Base-by-base conservation (phyloP, 2,329 filamentous ascomycete species). In the Claviceps monticola region DNA sequence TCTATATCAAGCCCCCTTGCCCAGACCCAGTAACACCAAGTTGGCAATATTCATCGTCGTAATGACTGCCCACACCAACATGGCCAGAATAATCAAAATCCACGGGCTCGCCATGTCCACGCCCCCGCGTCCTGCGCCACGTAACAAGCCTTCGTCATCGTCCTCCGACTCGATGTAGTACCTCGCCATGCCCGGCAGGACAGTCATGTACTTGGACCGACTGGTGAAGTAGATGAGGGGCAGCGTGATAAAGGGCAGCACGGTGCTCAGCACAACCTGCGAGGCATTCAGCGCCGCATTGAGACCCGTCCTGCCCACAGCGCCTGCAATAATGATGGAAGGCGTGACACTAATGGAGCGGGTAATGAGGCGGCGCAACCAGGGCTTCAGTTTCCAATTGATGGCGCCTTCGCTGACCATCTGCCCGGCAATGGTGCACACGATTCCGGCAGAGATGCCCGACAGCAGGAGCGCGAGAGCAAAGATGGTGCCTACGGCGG, bases 391-490 rank as follows among this genome's bases (percentile, higher is more conserved):
- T 5, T 69, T 79, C 85, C 87, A 89, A 46, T 80, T 79, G 45
- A 95, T 66, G 55, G 88, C 86, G 6, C 88, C 88, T 64, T 94
- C 88, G 56, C 81, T 83, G 21, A 95, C 84, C 82, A 95, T 93
- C 65, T 95, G 88, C 0, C 88, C 88, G 0, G 88, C 79, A 58
- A 95, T 93, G 1, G 89, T 95, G 69, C 88, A 94, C 2, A 94
- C 84, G 38, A 95, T 87, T 5, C 88, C 88, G 0, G 88, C 88
- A 0, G 83, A 87, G 13, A 88, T 77, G 8, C 88, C 88, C 0
- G 84, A 90, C 0, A 94, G 77, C 0, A 95, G 75, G 1, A 95
- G 71, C 0, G 88, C 87, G 2, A 94, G 72, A 0, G 87, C 87
- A 56, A 95, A 95, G n/a, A 95, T 73, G 2, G 85, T 86, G 1